Conservation (phyloP, 139 green algal species). For the Chlamydomonas sp. region DNA sequence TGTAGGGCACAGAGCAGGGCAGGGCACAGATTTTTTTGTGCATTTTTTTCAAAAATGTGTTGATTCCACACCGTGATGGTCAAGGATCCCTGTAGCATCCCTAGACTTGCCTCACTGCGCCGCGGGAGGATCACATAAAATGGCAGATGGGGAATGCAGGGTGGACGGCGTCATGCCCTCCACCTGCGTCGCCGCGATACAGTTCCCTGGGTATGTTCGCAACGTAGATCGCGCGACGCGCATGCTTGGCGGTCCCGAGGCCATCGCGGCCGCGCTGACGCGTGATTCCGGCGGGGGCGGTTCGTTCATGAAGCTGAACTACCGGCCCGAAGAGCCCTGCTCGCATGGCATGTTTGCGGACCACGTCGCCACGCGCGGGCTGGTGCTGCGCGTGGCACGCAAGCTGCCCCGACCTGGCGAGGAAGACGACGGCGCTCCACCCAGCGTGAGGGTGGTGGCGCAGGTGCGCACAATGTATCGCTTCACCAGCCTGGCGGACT, state of each 20-base stretch:
- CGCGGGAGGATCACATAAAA: too few species aligned
- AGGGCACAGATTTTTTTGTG: too few species aligned
- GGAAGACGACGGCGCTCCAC: background rate
- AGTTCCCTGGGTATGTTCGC: constrained; percentile 35
- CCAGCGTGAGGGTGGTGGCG: constrained; percentile 4
- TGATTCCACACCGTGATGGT: too few species aligned
- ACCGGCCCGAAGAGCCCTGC: constrained; percentile 29
- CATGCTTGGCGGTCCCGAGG: constrained; percentile 4
- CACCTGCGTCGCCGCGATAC: constrained; percentile 14
- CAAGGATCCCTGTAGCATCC: too few species aligned
- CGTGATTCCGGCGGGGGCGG: background rate
- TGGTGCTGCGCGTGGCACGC: constrained; percentile 32
- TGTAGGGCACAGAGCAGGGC: too few species aligned
- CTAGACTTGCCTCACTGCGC: too few species aligned
- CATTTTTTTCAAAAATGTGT: too few species aligned
- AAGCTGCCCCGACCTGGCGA: background rate
- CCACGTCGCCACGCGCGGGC: background rate
- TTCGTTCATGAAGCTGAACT: constrained; percentile 22
- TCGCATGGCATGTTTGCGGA: constrained; percentile 39
- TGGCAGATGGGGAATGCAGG: too few species aligned
- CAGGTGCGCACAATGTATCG: constrained; percentile 15
- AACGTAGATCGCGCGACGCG: constrained; percentile 15
- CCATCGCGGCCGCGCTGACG: constrained; percentile 7
- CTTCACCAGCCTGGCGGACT: constrained; percentile 43
- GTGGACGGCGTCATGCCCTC: background rate